These are phyloP conservation scores for Inonotus hispidus DNA, from an alignment of 1,284 basidiomycete genomes.

Conservation along the genomic window DNA sequence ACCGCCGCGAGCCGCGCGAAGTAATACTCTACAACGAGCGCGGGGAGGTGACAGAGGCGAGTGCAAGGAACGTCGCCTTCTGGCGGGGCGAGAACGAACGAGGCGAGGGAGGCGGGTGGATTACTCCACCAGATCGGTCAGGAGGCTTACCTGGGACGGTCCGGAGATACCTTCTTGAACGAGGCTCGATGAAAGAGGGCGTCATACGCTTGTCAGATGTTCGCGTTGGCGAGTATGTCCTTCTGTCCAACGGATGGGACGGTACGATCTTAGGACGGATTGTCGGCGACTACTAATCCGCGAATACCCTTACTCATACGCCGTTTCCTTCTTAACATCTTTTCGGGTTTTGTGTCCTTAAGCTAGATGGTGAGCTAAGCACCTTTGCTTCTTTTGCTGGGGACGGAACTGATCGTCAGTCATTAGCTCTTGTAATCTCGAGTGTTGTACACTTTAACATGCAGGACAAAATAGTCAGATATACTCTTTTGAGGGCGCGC, in stretches of 20 bases:
- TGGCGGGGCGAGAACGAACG: conserved; percentile 31
- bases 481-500: background rate
- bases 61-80: conserved; percentile 65
- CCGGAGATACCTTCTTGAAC: conserved; percentile 58
- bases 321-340: background rate
- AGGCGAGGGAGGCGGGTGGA: conserved; percentile 39
- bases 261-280: conserved; percentile 19
- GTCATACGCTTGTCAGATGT: conserved; percentile 40
- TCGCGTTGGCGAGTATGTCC: conserved; percentile 52
- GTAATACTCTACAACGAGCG: conserved; percentile 58
- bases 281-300: background rate
- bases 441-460: background rate
- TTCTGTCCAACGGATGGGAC: conserved; percentile 65
- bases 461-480: background rate
- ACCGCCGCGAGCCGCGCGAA: conserved; percentile 35
- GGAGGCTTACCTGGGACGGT: conserved; percentile 70
- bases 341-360: background rate
- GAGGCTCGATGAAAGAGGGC: conserved; percentile 41
- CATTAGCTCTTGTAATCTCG: background rate
- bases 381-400: background rate
- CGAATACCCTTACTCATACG: background rate
- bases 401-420: background rate
- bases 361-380: background rate
- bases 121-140: conserved; percentile 51
- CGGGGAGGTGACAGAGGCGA: conserved; percentile 52